Percentiles rank a stretch among this genome's conserved stretches.
These are phyloP conservation scores for Ochetophila trinervis DNA, from an alignment of 306 rosid genomes.

Conservation along the genomic window DNA sequence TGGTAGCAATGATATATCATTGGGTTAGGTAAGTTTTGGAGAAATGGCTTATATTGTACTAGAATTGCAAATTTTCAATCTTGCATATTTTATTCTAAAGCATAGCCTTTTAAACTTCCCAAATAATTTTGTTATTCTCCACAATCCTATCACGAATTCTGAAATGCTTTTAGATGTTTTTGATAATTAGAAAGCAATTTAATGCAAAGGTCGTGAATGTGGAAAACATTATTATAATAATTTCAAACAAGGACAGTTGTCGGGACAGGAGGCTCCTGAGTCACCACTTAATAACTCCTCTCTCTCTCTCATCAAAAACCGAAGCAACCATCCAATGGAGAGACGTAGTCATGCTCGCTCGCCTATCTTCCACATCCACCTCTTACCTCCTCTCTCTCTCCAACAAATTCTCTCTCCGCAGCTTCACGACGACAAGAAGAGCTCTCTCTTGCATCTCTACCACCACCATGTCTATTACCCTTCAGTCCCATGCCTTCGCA, in stretches of 20 bases:
- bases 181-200: no score
- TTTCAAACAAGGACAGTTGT: constrained; percentile 29
- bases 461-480: constrained; percentile 52
- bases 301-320: constrained; percentile 4
- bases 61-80: no score
- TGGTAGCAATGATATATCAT: neutral
- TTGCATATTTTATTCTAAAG: no score
- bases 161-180: no score
- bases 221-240: no score
- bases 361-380: constrained; percentile 23
- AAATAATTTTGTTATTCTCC: no score
- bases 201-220: no score
- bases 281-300: constrained; percentile 8
- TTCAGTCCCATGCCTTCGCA: constrained; percentile 58
- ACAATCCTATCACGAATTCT: no score
- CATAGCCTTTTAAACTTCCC: no score
- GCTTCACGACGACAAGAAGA: constrained; percentile 4
- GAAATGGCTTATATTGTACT: no score
- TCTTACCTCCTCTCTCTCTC: constrained; percentile 20
- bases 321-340: constrained; percentile 22
- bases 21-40: no score
- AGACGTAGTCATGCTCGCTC: constrained; percentile 25
- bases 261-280: neutral
- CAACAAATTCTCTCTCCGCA: constrained; percentile 12
- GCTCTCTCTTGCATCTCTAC: constrained; percentile 18